Conservation (phyloP, 257 asterid genomes). For the Lantana camara region DNA sequence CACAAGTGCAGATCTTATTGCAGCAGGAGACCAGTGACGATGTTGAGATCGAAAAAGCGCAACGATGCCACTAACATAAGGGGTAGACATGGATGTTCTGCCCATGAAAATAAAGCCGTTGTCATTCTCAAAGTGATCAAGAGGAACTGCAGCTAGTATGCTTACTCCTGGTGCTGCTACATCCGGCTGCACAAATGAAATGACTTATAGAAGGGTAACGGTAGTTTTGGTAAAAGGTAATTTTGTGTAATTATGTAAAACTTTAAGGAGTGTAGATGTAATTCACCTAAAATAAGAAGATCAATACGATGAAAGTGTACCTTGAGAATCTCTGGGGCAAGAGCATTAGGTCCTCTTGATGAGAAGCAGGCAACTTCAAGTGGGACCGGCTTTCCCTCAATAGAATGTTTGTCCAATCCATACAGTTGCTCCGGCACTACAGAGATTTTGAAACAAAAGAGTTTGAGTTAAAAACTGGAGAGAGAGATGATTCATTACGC, state of each 20-base stretch:
- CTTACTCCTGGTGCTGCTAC: slow-evolving; percentile 38
- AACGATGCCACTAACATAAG: slow-evolving; percentile 31
- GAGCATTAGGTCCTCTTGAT: slow-evolving; percentile 36
- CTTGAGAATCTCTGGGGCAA: slow-evolving; percentile 31
- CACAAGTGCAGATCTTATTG: slow-evolving; percentile 29
- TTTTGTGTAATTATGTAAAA: too few species aligned
- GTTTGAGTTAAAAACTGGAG: not conserved
- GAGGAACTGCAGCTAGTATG: slow-evolving; percentile 17
- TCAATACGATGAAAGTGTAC: not conserved
- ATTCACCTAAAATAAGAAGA: too few species aligned
- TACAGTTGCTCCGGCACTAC: not conserved
- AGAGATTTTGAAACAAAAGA: not conserved
- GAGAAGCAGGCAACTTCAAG: slow-evolving; percentile 25
- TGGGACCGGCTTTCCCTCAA: slow-evolving; percentile 23
- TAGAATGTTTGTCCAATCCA: slow-evolving; percentile 19
- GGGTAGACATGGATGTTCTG: slow-evolving; percentile 35
- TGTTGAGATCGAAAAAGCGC: slow-evolving; percentile 27
- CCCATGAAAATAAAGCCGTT: not conserved
- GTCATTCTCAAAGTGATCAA: not conserved
- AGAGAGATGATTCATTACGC: not conserved
- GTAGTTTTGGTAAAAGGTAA: too few species aligned
- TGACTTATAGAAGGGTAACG: not conserved
- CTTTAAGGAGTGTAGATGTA: too few species aligned
- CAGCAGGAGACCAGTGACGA: slow-evolving; percentile 37
- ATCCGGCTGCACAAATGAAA: slow-evolving; percentile 27